Conservation (phyloP, 108 stramenopile species). For the Aurantiochytrium sp. region DNA sequence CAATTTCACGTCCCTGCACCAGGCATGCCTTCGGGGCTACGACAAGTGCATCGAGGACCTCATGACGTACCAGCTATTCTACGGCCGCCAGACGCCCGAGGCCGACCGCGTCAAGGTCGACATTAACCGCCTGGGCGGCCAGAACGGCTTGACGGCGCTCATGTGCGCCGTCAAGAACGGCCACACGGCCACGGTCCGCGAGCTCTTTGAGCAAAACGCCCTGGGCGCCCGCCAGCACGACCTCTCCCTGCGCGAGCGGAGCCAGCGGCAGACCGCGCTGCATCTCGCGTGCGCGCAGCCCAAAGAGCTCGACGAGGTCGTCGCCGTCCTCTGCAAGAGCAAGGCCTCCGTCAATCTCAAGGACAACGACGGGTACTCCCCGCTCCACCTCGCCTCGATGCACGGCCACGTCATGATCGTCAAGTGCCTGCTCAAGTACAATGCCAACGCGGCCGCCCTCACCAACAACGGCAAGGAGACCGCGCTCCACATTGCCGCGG, state of each 20-base stretch:
- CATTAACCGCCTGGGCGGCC: not conserved
- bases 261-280: not conserved
- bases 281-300: not conserved
- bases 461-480: conserved; percentile 17
- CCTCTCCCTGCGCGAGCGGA: not conserved
- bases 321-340: not conserved
- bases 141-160: not conserved
- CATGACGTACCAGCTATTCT: not conserved
- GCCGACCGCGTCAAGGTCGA: not conserved
- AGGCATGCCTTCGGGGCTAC: not conserved
- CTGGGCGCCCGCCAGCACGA: not conserved
- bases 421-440: conserved; percentile 8
- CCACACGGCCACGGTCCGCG: not conserved
- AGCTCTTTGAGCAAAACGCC: not conserved
- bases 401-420: conserved; percentile 12
- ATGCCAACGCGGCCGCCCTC: not conserved
- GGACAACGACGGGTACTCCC: not conserved
- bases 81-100: not conserved
- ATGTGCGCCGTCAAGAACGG: not conserved
- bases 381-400: not conserved
- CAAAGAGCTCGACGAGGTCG: not conserved
- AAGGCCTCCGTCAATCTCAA: not conserved
- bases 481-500: conserved; percentile 9
- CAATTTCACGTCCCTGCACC: not conserved
- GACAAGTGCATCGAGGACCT: not conserved